These are phyloP conservation scores for Suillus clintonianus DNA, from an alignment of 768 basidiomycete species.

Conservation along the genomic window DNA sequence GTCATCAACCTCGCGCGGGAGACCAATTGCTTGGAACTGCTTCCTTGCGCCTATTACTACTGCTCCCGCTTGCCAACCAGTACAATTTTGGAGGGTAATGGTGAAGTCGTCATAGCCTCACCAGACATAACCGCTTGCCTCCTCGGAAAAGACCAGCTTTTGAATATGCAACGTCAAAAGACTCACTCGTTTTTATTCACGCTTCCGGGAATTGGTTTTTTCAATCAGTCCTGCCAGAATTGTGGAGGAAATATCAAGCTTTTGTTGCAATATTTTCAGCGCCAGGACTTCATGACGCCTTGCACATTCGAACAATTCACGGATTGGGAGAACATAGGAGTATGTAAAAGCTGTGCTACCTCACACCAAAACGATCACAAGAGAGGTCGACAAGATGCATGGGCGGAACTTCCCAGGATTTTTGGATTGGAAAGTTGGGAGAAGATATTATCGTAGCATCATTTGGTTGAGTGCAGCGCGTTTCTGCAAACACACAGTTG, in stretches of 20 bases:
- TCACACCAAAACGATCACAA: not conserved
- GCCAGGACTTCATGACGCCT: not conserved
- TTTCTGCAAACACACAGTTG: not conserved
- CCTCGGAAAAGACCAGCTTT: not conserved
- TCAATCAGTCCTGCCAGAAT: no score
- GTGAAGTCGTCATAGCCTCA: not conserved
- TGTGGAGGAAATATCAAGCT: no score
- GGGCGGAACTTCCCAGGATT: not conserved
- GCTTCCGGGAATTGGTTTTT: not conserved
- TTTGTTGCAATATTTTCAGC: not conserved
- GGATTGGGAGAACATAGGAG: not conserved
- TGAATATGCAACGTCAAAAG: not conserved
- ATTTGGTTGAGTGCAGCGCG: not conserved
- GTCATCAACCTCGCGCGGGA: constrained; percentile 6
- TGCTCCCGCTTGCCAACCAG: not conserved
- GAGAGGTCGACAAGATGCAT: not conserved
- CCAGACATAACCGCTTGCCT: not conserved
- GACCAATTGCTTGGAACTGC: not conserved
- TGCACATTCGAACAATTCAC: not conserved
- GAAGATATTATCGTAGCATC: not conserved
- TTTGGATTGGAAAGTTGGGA: not conserved
- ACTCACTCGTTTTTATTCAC: not conserved
- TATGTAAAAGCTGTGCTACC: not conserved
- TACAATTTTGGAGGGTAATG: not conserved
- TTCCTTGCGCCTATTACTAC: constrained; percentile 7